Evolutionary conservation across 2,329 filamentous ascomycete genomes (phyloP), one percentile per base, ranked within the genome.

Genomic region (Xylaria sp.): DNA sequence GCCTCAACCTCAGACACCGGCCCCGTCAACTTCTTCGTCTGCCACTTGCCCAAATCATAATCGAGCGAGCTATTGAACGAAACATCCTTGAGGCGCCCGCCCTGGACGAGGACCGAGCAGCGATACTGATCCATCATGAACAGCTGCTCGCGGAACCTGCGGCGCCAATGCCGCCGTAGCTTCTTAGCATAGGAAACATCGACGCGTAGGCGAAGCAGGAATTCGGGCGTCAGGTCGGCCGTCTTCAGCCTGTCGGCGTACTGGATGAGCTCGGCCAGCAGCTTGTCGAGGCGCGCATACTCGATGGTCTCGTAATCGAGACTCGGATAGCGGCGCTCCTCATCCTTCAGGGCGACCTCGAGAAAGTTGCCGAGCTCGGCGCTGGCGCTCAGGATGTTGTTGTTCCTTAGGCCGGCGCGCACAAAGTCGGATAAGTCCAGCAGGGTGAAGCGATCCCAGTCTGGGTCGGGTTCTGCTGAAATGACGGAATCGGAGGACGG

Each of bases 71-170:
- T 68, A 35, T 73, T 70, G 61, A 80, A 77, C 4, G 68, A 69
- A 6, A 81, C 72, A 34, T 76, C 75, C 56, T 71, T 75, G 34
- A 82, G 70, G 50, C 72, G 69, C 0, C 78, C 78, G 6, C 67
- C 69, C 42, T 67, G 67, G 0, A 73, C 66, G 19, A 82, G 67
- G 1, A 69, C 63, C 4, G 64, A 65, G 44, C 74, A 74, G n/a
- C 80, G 72, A 8, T 71, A 68, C 53, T 80, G 72, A 57, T 82
- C 79, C 30, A 82, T 74, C 60, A 74, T 72, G 60, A 78, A 76
- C 58, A 78, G 80, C 5, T 72, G 66, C n/a, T 76, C 75, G 46
- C 73, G 70, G 63, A 80, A 81, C 3, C 79, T 72, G 6, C 68
- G 65, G 52, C 74, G 68, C 80, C 79, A 82, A 44, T 68, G 62